Conservation (phyloP, 1,284 basidiomycete genomes). For the Cutaneotrichosporon cutaneum region DNA sequence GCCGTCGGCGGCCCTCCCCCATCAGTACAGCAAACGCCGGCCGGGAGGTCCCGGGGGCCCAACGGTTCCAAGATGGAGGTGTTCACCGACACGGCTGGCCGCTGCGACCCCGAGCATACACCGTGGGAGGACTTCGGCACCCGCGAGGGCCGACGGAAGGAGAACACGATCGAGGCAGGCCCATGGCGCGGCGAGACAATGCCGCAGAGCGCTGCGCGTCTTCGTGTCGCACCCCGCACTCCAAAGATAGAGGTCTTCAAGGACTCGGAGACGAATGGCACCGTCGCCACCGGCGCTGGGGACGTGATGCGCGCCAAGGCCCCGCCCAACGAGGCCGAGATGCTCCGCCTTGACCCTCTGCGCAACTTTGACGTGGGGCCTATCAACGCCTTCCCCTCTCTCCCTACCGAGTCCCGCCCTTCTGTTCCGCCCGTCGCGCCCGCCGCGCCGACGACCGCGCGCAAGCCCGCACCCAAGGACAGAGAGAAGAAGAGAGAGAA, state of each 20-base stretch:
- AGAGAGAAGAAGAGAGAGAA: slow-evolving; percentile 19
- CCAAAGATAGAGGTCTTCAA: slow-evolving; percentile 58
- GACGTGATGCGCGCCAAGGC: slow-evolving; percentile 34
- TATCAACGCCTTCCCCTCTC: slow-evolving; percentile 20
- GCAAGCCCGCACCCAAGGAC: slow-evolving; percentile 28
- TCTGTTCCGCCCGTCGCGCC: slow-evolving; percentile 25
- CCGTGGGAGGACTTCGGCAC: slow-evolving; percentile 57
- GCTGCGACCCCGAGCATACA: slow-evolving; percentile 27
- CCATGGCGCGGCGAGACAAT: slow-evolving; percentile 57
- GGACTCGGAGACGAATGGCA: slow-evolving; percentile 46
- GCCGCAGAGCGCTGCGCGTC: slow-evolving; percentile 42
- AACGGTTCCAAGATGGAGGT: slow-evolving; percentile 55
- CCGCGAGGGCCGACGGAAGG: slow-evolving; percentile 55
- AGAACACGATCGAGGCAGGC: slow-evolving; percentile 55
- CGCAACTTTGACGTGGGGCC: slow-evolving; percentile 54
- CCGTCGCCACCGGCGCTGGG: neutral
- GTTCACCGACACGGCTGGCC: slow-evolving; percentile 46
- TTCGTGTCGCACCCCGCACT: slow-evolving; percentile 46
- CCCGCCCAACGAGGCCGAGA: slow-evolving; percentile 53
- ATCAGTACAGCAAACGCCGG: slow-evolving; percentile 3
- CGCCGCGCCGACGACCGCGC: slow-evolving; percentile 37
- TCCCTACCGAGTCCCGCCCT: slow-evolving; percentile 23
- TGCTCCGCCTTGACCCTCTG: slow-evolving; percentile 61
- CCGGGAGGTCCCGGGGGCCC: slow-evolving; percentile 26
- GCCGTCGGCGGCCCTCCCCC: slow-evolving; percentile 2